These are phyloP conservation scores for Shiraia sp. DNA, from an alignment of 2,329 filamentous ascomycete genomes.

Conservation along the genomic window DNA sequence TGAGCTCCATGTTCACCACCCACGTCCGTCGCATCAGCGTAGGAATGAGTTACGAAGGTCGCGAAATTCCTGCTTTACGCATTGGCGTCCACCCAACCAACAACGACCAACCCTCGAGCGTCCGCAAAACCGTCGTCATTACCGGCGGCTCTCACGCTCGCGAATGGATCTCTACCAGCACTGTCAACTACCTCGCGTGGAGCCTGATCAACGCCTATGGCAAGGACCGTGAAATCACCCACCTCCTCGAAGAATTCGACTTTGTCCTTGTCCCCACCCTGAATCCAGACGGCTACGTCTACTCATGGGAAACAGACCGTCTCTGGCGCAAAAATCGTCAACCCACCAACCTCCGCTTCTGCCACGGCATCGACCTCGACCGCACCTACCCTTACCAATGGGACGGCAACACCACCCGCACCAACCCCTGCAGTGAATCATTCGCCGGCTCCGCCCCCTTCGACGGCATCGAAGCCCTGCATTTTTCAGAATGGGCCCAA, in stretches of 20 bases:
- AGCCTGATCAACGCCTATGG: constrained; percentile 82
- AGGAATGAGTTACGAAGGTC: constrained; percentile 85
- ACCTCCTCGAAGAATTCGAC: constrained; percentile 81
- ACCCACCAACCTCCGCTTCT: constrained; percentile 78
- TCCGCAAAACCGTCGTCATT: constrained; percentile 77
- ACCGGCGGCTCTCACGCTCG: constrained; percentile 88
- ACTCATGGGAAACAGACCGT: constrained; percentile 88
- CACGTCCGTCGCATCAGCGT: constrained; percentile 75
- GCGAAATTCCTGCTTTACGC: constrained; percentile 80
- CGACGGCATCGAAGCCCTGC: constrained; percentile 76
- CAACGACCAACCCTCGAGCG: constrained; percentile 49
- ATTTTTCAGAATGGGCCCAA: constrained; percentile 78
- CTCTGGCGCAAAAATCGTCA: constrained; percentile 96
- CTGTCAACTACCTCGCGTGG: constrained; percentile 89
- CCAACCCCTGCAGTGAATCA: constrained; percentile 87
- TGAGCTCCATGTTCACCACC: constrained; percentile 86
- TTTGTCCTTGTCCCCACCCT: constrained; percentile 84
- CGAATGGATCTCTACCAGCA: constrained; percentile 95
- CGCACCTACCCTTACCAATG: constrained; percentile 84
- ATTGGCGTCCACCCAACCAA: constrained; percentile 66
- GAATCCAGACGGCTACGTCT: constrained; percentile 93
- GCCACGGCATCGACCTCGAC: constrained; percentile 86
- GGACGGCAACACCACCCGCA: constrained; percentile 65
- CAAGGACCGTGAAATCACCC: constrained; percentile 70
- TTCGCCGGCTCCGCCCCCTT: constrained; percentile 85